These are phyloP conservation scores for Trichoderma arundinaceum DNA, from an alignment of 2,329 filamentous ascomycete species.

Conservation along the genomic window DNA sequence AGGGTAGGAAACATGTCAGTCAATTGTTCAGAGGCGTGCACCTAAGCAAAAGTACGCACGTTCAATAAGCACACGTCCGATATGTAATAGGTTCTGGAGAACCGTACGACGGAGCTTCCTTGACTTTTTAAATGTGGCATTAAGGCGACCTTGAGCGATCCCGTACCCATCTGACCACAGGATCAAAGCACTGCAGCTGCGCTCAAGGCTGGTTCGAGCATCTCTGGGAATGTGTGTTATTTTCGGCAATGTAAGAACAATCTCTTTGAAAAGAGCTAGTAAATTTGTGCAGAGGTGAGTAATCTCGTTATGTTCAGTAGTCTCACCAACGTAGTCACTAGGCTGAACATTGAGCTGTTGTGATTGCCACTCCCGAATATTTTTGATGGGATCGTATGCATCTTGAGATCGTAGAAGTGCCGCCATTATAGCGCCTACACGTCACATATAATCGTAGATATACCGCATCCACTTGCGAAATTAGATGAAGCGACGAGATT, in stretches of 20 bases:
- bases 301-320: neutral
- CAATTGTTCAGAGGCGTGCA: no score
- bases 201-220: neutral
- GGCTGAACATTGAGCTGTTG: neutral
- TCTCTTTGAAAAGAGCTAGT: neutral
- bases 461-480: no score
- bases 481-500: neutral
- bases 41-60: neutral
- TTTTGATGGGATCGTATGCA: neutral
- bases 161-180: slow-evolving; percentile 14
- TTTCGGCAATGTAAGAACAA: neutral
- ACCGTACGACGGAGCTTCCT: neutral
- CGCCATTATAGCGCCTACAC: neutral
- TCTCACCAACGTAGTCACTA: neutral
- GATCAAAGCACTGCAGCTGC: slow-evolving; percentile 13
- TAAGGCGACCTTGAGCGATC: neutral
- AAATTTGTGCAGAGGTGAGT: neutral
- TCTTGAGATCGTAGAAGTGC: neutral
- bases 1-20: neutral
- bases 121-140: neutral
- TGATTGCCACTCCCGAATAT: slow-evolving; percentile 8
- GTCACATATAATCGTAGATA: neutral
- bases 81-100: neutral
- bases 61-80: neutral
- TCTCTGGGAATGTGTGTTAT: neutral